phyloP scores from a whole-genome alignment of 2,329 filamentous ascomycete genomes.

The Sphaerostilbella broomeana region DNA sequence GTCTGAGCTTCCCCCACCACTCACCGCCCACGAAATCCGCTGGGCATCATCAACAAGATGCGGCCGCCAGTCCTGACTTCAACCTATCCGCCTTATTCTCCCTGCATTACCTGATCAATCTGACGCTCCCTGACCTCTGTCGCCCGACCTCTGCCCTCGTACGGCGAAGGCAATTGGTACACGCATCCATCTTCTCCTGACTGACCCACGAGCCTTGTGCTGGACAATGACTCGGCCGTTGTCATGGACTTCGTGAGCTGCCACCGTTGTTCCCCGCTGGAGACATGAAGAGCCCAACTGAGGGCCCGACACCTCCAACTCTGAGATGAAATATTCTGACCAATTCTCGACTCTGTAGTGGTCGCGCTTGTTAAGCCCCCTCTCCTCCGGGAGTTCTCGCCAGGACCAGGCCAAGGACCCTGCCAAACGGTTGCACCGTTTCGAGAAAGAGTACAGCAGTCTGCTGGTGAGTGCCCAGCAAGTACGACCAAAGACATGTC shows the following conservation, averaged over 20 bases:
- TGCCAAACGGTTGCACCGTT: conserved; percentile 56
- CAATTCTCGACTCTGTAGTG: conserved; percentile 38
- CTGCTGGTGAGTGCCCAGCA: conserved; percentile 45
- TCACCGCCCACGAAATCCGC: conserved; percentile 11
- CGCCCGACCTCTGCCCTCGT: conserved; percentile 7
- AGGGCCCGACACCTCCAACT: neutral
- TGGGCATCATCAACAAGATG: conserved; percentile 4
- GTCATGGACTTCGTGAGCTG: conserved; percentile 52
- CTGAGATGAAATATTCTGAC: conserved; percentile 6
- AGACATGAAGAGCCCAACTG: neutral
- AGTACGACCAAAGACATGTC: neutral
- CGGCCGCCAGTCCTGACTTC: conserved; percentile 1
- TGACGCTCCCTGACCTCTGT: conserved; percentile 4
- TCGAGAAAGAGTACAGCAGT: conserved; percentile 59
- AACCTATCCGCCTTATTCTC: conserved; percentile 5
- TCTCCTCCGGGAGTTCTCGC: conserved; percentile 48
- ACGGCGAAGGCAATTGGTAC: neutral
- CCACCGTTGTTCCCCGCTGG: neutral
- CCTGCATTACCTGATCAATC: conserved; percentile 6
- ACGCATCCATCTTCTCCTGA: neutral
- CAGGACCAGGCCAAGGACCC: conserved; percentile 58
- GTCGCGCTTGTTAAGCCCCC: conserved; percentile 60
- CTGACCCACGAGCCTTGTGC: conserved; percentile 4
- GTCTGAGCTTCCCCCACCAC: conserved; percentile 1
- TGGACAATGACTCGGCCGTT: conserved; percentile 37